A percentile compares a stretch with the other conserved stretches of the same genome.
phyloP scores from a whole-genome alignment of 1,284 basidiomycete species.

The Tremellales sp. region DNA sequence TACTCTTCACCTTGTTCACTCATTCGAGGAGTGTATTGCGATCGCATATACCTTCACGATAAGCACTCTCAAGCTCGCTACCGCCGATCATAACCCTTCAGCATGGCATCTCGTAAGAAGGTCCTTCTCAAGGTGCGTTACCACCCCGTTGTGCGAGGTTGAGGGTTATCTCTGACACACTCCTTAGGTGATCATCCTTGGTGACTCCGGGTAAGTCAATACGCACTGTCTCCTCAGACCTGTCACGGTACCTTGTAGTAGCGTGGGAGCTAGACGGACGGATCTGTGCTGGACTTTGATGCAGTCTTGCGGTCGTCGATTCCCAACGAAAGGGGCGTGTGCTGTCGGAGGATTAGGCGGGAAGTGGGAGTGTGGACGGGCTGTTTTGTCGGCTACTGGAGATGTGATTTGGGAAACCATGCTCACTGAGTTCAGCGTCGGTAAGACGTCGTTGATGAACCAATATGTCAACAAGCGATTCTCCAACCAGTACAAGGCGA shows the following conservation, averaged over 20 bases:
- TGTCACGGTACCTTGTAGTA: too few species aligned
- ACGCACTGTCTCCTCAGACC: too few species aligned
- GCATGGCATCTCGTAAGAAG: constrained; percentile 58
- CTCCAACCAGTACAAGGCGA: constrained; percentile 99
- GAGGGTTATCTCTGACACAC: not conserved
- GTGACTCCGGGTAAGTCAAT: constrained; percentile 88
- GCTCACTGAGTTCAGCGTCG: constrained; percentile 64
- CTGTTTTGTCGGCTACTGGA: not conserved
- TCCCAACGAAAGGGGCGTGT: not conserved
- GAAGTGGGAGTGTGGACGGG: too few species aligned
- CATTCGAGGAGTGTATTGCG: too few species aligned
- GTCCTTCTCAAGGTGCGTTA: constrained; percentile 85
- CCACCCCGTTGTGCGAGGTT: not conserved
- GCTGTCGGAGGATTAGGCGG: too few species aligned
- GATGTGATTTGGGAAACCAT: not conserved
- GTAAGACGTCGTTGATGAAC: constrained; percentile 99
- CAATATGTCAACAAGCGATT: constrained; percentile 99
- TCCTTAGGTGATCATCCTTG: constrained; percentile 88
- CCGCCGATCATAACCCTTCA: constrained; percentile 5
- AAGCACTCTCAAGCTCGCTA: not conserved
- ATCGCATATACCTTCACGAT: not conserved
- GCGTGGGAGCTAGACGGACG: too few species aligned
- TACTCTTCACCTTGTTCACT: constrained; percentile 1
- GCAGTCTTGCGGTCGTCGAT: not conserved
- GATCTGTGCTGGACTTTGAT: not conserved